Evolutionary conservation across 208 protist genomes (phyloP).

Genomic region (Wallacemonas sp.): DNA sequence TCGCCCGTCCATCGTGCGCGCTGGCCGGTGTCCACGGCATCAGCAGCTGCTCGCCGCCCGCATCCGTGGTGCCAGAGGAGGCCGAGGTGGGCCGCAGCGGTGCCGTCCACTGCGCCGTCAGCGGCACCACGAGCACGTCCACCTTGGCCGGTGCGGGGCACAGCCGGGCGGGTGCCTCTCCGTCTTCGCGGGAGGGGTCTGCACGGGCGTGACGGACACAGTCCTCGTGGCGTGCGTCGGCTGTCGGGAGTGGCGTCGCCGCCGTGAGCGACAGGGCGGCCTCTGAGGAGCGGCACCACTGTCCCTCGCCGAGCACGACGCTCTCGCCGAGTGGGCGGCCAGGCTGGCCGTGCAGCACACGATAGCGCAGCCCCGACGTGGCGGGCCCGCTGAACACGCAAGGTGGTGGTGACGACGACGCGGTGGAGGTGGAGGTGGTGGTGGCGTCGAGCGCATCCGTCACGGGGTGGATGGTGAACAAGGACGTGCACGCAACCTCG

Average conservation of each 20-base stretch:
- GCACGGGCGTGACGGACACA: no score
- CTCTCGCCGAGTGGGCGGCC: neutral
- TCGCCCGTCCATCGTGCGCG: slow-evolving; percentile 1
- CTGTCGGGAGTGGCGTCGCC: neutral
- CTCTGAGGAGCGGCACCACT: neutral
- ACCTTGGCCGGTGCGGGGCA: neutral
- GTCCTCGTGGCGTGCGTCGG: neutral
- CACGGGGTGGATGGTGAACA: neutral
- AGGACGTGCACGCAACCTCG: neutral
- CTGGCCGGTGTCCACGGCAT: slow-evolving; percentile 10
- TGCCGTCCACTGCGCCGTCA: slow-evolving; percentile 15
- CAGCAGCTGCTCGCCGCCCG: neutral
- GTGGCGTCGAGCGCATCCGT: neutral
- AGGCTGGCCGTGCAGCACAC: slow-evolving; percentile 4
- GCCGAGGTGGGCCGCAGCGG: neutral
- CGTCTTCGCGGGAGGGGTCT: no score
- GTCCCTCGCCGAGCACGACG: neutral
- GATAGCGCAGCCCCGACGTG: neutral
- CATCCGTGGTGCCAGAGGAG: neutral
- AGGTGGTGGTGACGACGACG: neutral
- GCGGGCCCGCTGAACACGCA: neutral
- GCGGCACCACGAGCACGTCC: neutral
- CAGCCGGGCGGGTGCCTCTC: no score
- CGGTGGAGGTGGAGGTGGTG: neutral
- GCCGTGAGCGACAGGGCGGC: neutral